A percentile compares a stretch with the other conserved stretches of the same genome.
These are phyloP conservation scores for Didymella pomorum DNA, from an alignment of 2,329 filamentous ascomycete species.

Conservation along the genomic window DNA sequence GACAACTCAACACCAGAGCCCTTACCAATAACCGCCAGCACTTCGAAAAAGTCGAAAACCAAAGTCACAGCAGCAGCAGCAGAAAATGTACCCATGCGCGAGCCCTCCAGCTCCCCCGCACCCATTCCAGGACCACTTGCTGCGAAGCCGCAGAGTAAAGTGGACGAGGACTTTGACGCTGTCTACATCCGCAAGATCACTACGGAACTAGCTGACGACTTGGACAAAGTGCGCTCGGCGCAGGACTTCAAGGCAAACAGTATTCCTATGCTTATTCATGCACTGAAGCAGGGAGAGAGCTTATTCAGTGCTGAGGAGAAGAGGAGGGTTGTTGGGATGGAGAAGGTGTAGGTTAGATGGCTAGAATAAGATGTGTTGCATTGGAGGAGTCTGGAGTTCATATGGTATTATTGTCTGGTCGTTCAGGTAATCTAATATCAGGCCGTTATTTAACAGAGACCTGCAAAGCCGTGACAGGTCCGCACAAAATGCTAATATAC, in stretches of 20 bases:
- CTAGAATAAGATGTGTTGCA: background rate
- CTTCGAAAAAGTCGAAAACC: conserved; percentile 26
- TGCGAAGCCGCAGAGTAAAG: conserved; percentile 13
- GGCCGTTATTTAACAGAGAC: background rate
- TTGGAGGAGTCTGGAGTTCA: conserved; percentile 26
- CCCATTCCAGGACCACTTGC: conserved; percentile 10
- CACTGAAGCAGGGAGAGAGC: conserved; percentile 71
- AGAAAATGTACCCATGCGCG: conserved; percentile 30
- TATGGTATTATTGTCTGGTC: background rate
- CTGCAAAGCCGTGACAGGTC: background rate
- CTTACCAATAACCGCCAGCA: conserved; percentile 16
- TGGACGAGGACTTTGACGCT: conserved; percentile 61
- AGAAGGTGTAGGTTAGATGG: conserved; percentile 12
- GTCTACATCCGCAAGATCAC: conserved; percentile 76
- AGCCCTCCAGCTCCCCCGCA: conserved; percentile 21
- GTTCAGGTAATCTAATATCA: background rate
- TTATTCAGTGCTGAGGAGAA: conserved; percentile 67
- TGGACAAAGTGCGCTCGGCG: conserved; percentile 72
- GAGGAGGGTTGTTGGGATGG: conserved; percentile 49
- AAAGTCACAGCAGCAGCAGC: conserved; percentile 6
- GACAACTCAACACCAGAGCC: conserved; percentile 9
- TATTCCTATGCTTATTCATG: conserved; percentile 70
- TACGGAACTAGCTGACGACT: conserved; percentile 75
- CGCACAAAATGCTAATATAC: conserved; percentile 26
- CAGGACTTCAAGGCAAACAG: conserved; percentile 73